Evolutionary conservation across 2,329 filamentous ascomycete genomes (phyloP).

Genomic region (Fusarium beomiforme): DNA sequence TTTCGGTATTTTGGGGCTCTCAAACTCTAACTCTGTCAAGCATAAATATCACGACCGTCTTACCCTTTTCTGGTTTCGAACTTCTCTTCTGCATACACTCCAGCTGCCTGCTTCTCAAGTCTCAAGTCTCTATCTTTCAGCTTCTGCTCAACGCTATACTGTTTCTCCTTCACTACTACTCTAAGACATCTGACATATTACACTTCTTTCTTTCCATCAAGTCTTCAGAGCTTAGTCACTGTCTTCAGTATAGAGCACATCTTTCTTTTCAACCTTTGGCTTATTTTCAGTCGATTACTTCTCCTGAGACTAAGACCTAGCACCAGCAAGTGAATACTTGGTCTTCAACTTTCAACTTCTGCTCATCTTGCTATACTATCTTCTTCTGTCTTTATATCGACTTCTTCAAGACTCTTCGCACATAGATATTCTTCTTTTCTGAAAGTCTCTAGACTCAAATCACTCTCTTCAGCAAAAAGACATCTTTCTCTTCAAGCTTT

Average conservation of each 20-base stretch:
- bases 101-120: neutral
- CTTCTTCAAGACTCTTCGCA: too few relatives aligned
- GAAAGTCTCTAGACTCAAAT: too few relatives aligned
- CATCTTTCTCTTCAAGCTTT: too few relatives aligned
- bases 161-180: neutral
- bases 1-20: neutral
- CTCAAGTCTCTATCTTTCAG: neutral
- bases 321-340: neutral
- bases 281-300: neutral
- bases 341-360: too few relatives aligned
- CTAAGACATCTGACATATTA: neutral
- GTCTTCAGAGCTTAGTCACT: too few relatives aligned
- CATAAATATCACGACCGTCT: neutral
- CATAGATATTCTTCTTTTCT: too few relatives aligned
- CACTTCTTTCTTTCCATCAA: neutral
- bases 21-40: neutral
- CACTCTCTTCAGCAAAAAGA: too few relatives aligned
- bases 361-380: too few relatives aligned
- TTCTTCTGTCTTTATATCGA: too few relatives aligned
- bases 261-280: neutral
- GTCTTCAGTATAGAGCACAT: neutral
- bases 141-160: neutral
- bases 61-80: neutral
- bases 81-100: neutral
- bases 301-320: rapidly evolving